These are phyloP conservation scores for Takakia lepidozioides DNA, from an alignment of 225 moss, liverwort and hornwort species.

Conservation along the genomic window DNA sequence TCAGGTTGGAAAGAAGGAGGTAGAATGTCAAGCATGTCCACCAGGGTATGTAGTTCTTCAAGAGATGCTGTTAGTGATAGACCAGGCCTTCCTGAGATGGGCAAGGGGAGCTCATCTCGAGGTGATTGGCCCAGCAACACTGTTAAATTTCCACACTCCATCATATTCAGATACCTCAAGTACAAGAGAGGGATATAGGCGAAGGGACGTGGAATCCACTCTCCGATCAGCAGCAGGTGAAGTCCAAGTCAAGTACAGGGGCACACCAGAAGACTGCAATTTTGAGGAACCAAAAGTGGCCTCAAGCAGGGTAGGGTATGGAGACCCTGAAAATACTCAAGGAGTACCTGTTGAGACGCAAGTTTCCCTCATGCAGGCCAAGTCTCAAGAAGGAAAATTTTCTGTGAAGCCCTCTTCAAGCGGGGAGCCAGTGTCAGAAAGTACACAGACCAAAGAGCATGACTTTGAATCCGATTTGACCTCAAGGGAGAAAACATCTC, in stretches of 20 bases:
- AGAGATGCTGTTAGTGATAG: conserved; percentile 3
- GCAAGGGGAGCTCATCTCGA: conserved; percentile 5
- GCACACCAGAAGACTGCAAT: neutral
- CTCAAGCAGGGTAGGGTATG: too few relatives aligned
- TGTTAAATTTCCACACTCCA: neutral
- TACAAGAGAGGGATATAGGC: neutral
- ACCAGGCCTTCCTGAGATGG: conserved; percentile 21
- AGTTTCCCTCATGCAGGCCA: too few relatives aligned
- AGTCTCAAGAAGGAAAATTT: neutral
- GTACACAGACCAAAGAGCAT: neutral
- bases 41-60: too few relatives aligned
- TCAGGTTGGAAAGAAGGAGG: neutral
- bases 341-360: too few relatives aligned
- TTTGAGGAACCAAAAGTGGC: neutral
- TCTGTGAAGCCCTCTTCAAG: neutral
- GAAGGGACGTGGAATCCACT: neutral
- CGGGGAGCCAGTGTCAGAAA: neutral
- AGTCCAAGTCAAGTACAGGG: too few relatives aligned
- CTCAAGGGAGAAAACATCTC: too few relatives aligned
- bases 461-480: too few relatives aligned
- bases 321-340: too few relatives aligned
- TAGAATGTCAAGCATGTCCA: too few relatives aligned
- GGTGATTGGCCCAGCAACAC: neutral
- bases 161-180: neutral
- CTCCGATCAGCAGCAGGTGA: too few relatives aligned